Evolutionary conservation across 2,329 filamentous ascomycete genomes (phyloP), one percentile per base, ranked within the genome.

Genomic region (Verticillium klebahnii): DNA sequence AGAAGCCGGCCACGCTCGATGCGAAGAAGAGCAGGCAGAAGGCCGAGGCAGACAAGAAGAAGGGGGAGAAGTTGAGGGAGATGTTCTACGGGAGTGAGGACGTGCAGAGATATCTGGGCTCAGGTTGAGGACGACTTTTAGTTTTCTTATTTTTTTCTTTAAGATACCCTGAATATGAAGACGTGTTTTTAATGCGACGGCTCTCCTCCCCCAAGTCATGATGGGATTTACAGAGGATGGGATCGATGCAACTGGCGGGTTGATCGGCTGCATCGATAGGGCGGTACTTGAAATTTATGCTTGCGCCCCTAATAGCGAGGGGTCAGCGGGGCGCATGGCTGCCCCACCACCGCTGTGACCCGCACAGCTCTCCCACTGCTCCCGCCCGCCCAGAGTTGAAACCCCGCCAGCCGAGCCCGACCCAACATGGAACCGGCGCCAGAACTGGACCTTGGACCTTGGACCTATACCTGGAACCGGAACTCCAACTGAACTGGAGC

Each of bases 21-120:
- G 89, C 89, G n/a, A 91, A 89, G 68, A 85, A 90, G 73, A 80
- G 89, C 45, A 82, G 86, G 68, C 87, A 85, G 71, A 74, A 82
- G 70, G 86, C 85, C 2, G 75, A 79, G 54, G 84, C 87, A 65
- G 86, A 89, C 62, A 88, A 81, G 75, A 86, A 77, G 71, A 87
- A 80, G 64, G 80, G 82, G 19, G 85, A 90, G 63, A 86, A 77
- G 69, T 72, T 97, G 63, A 82, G 87, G 66, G 81, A 86, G 67
- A 82, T 91, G 76, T 89, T 97, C 65, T 94, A 91, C 74, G 83
- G 85, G 23, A 88, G 85, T 66, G 84, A 90, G n/a, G 89, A 94
- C 66, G 78, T 96, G 60, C 86, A 93, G 69, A 86, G 82, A 70
- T 95, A 96, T 71, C 75, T 96, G 19, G 84, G 87, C 14, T 29